Evolutionary conservation across 2,329 filamentous ascomycete species (phyloP).

Genomic region (Moelleriella libera): DNA sequence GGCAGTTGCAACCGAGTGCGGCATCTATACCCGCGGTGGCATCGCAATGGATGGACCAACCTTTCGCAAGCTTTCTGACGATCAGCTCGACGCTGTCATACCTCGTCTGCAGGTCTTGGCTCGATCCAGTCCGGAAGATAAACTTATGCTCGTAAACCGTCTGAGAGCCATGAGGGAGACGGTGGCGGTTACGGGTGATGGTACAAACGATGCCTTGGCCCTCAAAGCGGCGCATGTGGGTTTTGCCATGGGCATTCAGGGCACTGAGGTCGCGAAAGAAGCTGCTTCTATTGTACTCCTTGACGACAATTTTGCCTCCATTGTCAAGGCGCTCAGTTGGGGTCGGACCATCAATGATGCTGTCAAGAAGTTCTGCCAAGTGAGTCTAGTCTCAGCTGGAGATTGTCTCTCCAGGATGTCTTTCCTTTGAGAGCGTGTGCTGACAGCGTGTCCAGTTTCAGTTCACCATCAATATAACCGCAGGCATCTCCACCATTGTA

Average conservation of each 20-base stretch:
- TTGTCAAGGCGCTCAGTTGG: conserved; percentile 49
- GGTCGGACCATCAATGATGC: conserved; percentile 49
- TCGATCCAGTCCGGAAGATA: conserved; percentile 56
- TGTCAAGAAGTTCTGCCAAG: conserved; percentile 49
- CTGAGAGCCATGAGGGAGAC: conserved; percentile 52
- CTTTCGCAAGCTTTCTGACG: conserved; percentile 42
- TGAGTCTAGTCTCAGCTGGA: conserved; percentile 7
- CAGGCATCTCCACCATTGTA: conserved; percentile 48
- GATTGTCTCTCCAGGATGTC: not conserved
- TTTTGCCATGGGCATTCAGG: conserved; percentile 54
- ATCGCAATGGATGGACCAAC: conserved; percentile 41
- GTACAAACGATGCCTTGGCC: conserved; percentile 52
- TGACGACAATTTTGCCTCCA: conserved; percentile 52
- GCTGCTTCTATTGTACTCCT: conserved; percentile 51
- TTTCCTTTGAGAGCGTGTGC: not conserved
- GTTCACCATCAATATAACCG: conserved; percentile 57
- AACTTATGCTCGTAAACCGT: conserved; percentile 48
- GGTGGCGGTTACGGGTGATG: conserved; percentile 53
- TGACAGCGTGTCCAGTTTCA: conserved; percentile 26
- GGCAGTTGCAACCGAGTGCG: conserved; percentile 27
- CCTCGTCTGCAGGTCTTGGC: conserved; percentile 54
- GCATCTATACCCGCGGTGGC: conserved; percentile 43
- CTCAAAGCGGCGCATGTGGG: conserved; percentile 53
- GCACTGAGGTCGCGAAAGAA: conserved; percentile 53
- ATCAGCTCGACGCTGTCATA: conserved; percentile 34